A percentile compares a stretch with the other conserved stretches of the same genome.
Evolutionary conservation across 257 asterid species (phyloP).

Genomic region (Salvia rosmarinus): DNA sequence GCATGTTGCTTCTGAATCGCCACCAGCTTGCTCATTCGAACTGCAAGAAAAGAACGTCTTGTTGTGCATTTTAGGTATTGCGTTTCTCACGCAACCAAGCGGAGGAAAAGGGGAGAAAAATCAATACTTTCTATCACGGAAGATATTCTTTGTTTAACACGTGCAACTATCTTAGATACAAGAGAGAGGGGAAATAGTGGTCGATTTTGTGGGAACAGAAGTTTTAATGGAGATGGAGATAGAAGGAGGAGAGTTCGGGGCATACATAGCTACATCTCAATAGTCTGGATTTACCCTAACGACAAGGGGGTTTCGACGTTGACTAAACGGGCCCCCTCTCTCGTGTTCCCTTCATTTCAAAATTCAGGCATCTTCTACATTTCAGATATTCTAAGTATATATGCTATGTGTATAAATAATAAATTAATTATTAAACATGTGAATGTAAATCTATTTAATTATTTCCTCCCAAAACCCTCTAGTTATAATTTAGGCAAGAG

Average conservation of each 20-base stretch:
- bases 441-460: too few species aligned
- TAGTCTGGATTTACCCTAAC: constrained; percentile 7
- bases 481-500: neutral
- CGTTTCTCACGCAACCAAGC: constrained; percentile 8
- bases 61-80: neutral
- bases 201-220: neutral
- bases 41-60: neutral
- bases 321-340: too few species aligned
- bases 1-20: neutral
- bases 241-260: too few species aligned
- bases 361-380: too few species aligned
- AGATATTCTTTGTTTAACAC: neutral
- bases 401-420: too few species aligned
- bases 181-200: neutral
- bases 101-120: neutral
- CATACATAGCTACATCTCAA: too few species aligned
- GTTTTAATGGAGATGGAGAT: neutral
- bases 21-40: too few species aligned
- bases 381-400: too few species aligned
- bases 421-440: too few species aligned
- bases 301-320: constrained; percentile 33
- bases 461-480: too few species aligned
- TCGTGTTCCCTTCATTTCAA: too few species aligned
- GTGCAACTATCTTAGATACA: neutral
- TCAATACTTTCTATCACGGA: neutral